Evolutionary conservation across 768 basidiomycete species (phyloP).

Genomic region (Tricholoma furcatifolium): DNA sequence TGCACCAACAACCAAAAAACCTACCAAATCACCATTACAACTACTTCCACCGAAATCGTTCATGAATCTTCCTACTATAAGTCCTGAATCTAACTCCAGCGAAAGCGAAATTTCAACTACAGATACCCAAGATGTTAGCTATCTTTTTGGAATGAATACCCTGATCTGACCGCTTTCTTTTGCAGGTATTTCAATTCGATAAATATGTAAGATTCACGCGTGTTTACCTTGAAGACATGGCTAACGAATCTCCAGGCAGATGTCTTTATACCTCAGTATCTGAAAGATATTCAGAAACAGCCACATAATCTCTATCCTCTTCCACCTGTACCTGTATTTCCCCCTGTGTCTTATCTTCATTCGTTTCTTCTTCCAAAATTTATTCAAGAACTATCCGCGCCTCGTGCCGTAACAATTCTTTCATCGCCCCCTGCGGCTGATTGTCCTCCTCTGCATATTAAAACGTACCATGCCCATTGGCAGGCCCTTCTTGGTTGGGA

Average conservation of each 20-base stretch:
- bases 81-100: constrained; percentile 9
- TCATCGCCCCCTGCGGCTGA: constrained; percentile 26
- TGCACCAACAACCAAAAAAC: constrained; percentile 14
- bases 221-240: background rate
- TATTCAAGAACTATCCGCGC: constrained; percentile 27
- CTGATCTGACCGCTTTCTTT: background rate
- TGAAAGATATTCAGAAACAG: constrained; percentile 48
- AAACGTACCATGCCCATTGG: constrained; percentile 41
- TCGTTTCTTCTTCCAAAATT: constrained; percentile 38
- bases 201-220: constrained; percentile 38
- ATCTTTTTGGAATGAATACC: background rate
- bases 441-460: constrained; percentile 24
- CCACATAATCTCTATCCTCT: constrained; percentile 40
- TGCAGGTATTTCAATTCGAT: constrained; percentile 33
- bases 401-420: constrained; percentile 25
- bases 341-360: constrained; percentile 37
- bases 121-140: constrained; percentile 16
- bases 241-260: constrained; percentile 34
- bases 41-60: constrained; percentile 20
- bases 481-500: constrained; percentile 43
- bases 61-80: constrained; percentile 7
- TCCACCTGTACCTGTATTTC: constrained; percentile 42
- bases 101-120: background rate
- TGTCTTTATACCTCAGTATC: constrained; percentile 46
- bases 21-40: constrained; percentile 10